These are phyloP conservation scores for Lodderomyces elongisporus DNA, from an alignment of 1,139 yeast species.

Conservation along the genomic window DNA sequence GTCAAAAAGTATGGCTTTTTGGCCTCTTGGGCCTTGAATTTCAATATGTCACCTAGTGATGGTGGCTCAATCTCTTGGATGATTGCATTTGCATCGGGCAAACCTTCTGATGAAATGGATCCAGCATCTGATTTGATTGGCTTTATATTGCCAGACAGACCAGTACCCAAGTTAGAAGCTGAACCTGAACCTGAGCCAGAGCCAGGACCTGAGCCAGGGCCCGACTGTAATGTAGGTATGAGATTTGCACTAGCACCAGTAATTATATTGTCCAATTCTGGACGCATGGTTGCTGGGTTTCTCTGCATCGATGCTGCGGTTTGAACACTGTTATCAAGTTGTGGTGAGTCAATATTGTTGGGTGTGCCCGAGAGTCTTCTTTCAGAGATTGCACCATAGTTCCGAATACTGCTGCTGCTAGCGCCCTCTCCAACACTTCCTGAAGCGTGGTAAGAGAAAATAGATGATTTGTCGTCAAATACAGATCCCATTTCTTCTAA, in stretches of 20 bases:
- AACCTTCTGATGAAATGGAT: constrained; percentile 20
- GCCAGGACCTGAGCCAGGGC: constrained; percentile 8
- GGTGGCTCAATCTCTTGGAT: constrained; percentile 42
- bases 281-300: constrained; percentile 30
- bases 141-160: too few relatives aligned
- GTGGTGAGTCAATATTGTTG: constrained; percentile 10
- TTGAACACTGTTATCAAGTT: constrained; percentile 16
- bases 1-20: constrained; percentile 5
- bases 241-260: constrained; percentile 6
- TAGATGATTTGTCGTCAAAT: constrained; percentile 44
- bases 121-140: constrained; percentile 12
- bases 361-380: constrained; percentile 19
- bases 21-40: constrained; percentile 22
- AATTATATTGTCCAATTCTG: constrained; percentile 14
- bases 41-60: constrained; percentile 25
- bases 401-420: constrained; percentile 4
- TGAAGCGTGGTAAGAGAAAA: constrained; percentile 41
- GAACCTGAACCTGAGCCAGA: constrained; percentile 1
- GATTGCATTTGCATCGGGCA: constrained; percentile 14
- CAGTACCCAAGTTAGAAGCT: not conserved
- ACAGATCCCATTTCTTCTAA: constrained; percentile 52
- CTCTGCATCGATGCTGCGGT: constrained; percentile 39
- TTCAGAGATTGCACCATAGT: constrained; percentile 21
- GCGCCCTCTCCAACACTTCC: constrained; percentile 10
- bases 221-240: constrained; percentile 14